A percentile compares a stretch with the other conserved stretches of the same genome.
Evolutionary conservation across 371 early-diverging fungal species (phyloP).

Genomic region (Mortierella sp.): DNA sequence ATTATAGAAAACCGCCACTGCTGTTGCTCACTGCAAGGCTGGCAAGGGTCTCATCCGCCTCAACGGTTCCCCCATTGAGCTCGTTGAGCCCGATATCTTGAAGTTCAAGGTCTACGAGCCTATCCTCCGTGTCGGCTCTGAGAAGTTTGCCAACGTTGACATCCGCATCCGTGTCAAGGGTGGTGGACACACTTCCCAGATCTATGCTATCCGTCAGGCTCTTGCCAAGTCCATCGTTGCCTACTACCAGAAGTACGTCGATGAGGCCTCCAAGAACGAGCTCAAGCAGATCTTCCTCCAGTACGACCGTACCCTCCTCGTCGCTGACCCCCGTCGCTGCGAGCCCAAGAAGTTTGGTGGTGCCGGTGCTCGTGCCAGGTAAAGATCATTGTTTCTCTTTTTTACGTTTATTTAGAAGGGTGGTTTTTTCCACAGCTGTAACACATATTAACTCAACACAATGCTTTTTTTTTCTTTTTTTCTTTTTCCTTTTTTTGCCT

Average conservation of each 20-base stretch:
- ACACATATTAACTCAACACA: neutral
- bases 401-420: neutral
- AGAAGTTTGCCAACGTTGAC: conserved; percentile 96
- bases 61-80: conserved; percentile 93
- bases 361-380: conserved; percentile 99
- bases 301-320: conserved; percentile 99
- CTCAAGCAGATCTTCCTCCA: conserved; percentile 95
- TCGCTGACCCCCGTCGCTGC: conserved; percentile 99
- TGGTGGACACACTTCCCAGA: conserved; percentile 98
- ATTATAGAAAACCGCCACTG: conserved; percentile 98
- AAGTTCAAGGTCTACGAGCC: conserved; percentile 99
- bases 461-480: neutral
- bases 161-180: conserved; percentile 98
- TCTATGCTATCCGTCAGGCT: conserved; percentile 99
- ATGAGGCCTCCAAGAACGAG: conserved; percentile 99
- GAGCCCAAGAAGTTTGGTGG: conserved; percentile 99
- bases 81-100: conserved; percentile 97
- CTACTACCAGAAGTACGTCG: conserved; percentile 99
- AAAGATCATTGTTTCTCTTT: conserved; percentile 8
- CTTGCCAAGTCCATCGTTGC: conserved; percentile 99
- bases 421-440: neutral
- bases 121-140: conserved; percentile 96
- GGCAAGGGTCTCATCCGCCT: conserved; percentile 94
- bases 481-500: neutral
- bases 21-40: conserved; percentile 98